Evolutionary conservation across 2,329 filamentous ascomycete genomes (phyloP).

Genomic region (Beauveria australis): DNA sequence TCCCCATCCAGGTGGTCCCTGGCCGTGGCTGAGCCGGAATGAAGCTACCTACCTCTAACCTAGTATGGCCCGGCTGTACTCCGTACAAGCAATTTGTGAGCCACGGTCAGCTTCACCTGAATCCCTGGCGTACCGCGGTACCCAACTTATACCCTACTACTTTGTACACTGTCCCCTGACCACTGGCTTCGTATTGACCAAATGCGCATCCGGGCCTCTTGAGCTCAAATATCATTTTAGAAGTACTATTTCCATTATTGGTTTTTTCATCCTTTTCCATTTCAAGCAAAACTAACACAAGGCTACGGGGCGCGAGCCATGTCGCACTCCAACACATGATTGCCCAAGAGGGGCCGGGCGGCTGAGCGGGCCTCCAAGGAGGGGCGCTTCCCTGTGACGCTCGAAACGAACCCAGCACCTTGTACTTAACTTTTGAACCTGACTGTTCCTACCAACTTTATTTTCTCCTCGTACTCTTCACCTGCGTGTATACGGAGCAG

Average conservation of each 20-base stretch:
- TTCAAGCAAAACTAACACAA: too few relatives aligned
- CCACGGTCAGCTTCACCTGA: not conserved
- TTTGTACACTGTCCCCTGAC: not conserved
- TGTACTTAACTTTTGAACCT: not conserved
- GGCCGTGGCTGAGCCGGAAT: not conserved
- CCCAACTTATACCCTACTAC: not conserved
- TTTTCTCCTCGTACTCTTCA: not conserved
- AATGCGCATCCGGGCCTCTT: too few relatives aligned
- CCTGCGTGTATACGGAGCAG: not conserved
- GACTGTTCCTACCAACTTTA: not conserved
- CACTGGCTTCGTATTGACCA: not conserved
- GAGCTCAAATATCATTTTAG: too few relatives aligned
- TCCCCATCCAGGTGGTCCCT: too few relatives aligned
- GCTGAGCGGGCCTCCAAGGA: conserved; percentile 7
- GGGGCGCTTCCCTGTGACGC: conserved; percentile 7
- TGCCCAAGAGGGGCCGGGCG: not conserved
- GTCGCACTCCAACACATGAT: not conserved
- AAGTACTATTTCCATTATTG: too few relatives aligned
- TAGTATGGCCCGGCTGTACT: too few relatives aligned
- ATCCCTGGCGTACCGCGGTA: too few relatives aligned
- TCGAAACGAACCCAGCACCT: not conserved
- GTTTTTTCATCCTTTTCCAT: too few relatives aligned
- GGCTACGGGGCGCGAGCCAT: too few relatives aligned
- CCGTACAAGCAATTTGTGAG: not conserved
- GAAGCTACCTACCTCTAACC: too few relatives aligned